A percentile compares a stretch with the other conserved stretches of the same genome.
These are phyloP conservation scores for Sextonia rubra DNA, from an alignment of 164 flowering plant species.

Conservation along the genomic window DNA sequence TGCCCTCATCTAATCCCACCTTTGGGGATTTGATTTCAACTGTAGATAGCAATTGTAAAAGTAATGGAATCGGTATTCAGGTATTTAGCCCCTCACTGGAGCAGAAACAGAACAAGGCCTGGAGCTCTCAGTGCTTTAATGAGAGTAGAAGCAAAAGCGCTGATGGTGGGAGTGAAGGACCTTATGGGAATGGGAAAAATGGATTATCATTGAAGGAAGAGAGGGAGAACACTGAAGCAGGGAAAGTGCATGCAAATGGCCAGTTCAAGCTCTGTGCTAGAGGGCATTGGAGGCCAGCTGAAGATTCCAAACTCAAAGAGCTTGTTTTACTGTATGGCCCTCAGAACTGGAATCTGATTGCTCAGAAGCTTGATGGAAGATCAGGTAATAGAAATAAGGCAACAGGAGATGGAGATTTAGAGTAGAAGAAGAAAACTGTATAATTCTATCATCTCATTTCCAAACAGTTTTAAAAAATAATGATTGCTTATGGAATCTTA, in stretches of 20 bases:
- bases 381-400: slow-evolving; percentile 46
- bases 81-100: slow-evolving; percentile 6
- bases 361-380: slow-evolving; percentile 74
- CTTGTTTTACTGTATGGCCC: slow-evolving; percentile 73
- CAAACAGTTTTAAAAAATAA: neutral
- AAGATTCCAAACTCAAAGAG: slow-evolving; percentile 64
- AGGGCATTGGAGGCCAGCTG: slow-evolving; percentile 82
- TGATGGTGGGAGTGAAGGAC: slow-evolving; percentile 3
- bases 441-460: neutral
- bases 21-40: slow-evolving; percentile 6
- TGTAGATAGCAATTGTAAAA: slow-evolving; percentile 3
- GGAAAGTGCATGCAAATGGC: slow-evolving; percentile 10
- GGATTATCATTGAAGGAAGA: slow-evolving; percentile 7
- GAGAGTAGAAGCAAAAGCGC: neutral
- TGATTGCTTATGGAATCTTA: neutral
- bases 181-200: slow-evolving; percentile 6
- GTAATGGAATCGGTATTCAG: slow-evolving; percentile 16
- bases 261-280: slow-evolving; percentile 45
- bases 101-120: slow-evolving; percentile 8
- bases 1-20: slow-evolving; percentile 2
- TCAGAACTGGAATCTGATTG: slow-evolving; percentile 85
- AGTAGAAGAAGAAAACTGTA: neutral
- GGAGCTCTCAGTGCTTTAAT: slow-evolving; percentile 15
- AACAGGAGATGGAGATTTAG: neutral
- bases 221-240: slow-evolving; percentile 11